Evolutionary conservation across 2,329 filamentous ascomycete species (phyloP), one percentile per base, ranked within the genome.

Genomic region (Fusarium camptoceras): DNA sequence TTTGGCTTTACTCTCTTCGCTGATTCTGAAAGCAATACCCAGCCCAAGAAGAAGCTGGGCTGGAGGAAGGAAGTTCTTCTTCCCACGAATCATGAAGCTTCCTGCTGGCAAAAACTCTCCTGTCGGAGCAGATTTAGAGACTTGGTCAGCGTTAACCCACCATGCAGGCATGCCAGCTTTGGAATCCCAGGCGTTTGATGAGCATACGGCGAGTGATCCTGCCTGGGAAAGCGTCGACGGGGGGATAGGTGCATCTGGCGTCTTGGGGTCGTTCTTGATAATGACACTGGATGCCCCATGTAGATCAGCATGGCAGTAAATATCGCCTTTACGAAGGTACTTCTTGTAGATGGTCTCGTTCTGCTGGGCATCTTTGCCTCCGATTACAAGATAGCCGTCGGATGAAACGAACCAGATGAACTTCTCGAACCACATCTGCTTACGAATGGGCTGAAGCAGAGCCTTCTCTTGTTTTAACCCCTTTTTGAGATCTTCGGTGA

Each of bases 81-180:
- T 92, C 4, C 94, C 95, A 39, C 88, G 87, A 49, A 98, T 86
- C 79, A 91, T 88, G 78, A 99, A 98, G 68, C 88, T 88, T 20
- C 95, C 96, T 0, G 88, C 85, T 0, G 90, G 87, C 9, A 99
- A 81, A 73, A 93, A 95, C 71, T 97, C 94, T 25, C 95, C 95
- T 0, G 88, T 89, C 1, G 90, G 86, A 0, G 92, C 91, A 34
- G 89, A 93, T 81, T 98, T 98, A 12, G 92, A 94, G 0, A 99
- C 93, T 78, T 98, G 94, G 56, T 95, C 91, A 3, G 93, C 91
- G 66, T 91, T 90, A 1, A 97, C 95, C 96, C 96, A 99, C 91
- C 93, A 99, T 11, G 95, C 94, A 20, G 92, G 91, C 92, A 98
- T 97, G 18, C 94, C 89, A 11, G 95, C 95, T 79, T 99, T 99